Base-by-base conservation (phyloP, 176 grass and related monocot genomes). In the Thalia dealbata region DNA sequence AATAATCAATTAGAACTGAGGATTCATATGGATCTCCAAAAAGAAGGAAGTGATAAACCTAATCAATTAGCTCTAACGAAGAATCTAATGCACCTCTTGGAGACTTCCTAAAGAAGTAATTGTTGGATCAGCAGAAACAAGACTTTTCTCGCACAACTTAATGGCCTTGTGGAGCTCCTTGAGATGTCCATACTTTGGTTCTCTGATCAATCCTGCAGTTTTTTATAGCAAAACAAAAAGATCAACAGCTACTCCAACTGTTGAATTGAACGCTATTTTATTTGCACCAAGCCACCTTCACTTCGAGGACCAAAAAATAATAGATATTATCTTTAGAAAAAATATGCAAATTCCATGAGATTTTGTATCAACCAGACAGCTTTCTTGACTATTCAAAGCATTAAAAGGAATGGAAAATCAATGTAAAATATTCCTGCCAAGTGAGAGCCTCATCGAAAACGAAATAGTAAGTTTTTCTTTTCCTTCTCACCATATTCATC, bases 141-240 rank as follows among this genome's bases (percentile, higher is more conserved):
- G 86, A 71, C 79, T 62, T 75, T 78, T 76, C 72, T 99, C 90
- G 60, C 95, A 99, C 83, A 99, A 88, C 78, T 99, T 99, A 65
- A 99, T 89, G 73, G 90, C 82, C 79, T 50, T 93, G 75, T 99
- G 95, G 16, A 99, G 82, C 79, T 99, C 95, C 84, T 84, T 95
- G 50, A 99, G 78, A 82, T 99, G 95, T 23, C 95, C 91, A 22
- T 93, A 92, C 74, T 99, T 99, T 79, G 95, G 95, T 88, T 99
- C 90, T 21, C 95, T 80, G 51, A 76, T 69, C 64, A 99, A 81
- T 74, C 95, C 95, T 99, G 81, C 62, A 79, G 84, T 29, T 72
- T 19, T 3, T 19, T 3, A 27, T 11, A 72, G 21, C 2, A 68
- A 44, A 45, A 22, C 10, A 22, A 16, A 68, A 67, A n/a, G 19